Evolutionary conservation across 2,329 filamentous ascomycete species (phyloP).

Genomic region (Sporothrix brasiliensis): DNA sequence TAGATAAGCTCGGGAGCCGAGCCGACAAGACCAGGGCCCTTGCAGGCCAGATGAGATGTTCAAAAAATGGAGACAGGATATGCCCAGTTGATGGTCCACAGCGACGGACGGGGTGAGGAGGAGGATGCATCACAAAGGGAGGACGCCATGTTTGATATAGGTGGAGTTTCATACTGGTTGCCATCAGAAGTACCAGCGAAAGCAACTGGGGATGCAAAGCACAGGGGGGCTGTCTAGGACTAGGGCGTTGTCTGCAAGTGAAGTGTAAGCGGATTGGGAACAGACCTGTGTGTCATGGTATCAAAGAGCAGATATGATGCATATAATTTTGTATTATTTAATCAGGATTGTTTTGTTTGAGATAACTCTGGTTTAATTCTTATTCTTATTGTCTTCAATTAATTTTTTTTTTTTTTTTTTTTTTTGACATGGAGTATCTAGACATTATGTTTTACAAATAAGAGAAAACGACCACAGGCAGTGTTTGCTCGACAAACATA

Average conservation of each 20-base stretch:
- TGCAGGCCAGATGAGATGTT: background rate
- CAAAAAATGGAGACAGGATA: background rate
- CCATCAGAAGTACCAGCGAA: slow-evolving; percentile 2
- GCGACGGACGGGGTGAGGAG: background rate
- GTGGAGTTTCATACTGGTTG: background rate
- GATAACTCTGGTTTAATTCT: background rate
- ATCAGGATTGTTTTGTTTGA: background rate
- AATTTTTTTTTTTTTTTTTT: background rate
- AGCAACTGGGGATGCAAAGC: background rate
- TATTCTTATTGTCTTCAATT: background rate
- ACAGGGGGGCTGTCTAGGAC: background rate
- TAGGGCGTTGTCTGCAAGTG: background rate
- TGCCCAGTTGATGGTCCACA: background rate
- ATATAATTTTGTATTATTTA: background rate
- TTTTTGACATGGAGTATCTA: too few relatives aligned
- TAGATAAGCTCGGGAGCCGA: slow-evolving; percentile 24
- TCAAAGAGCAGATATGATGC: background rate
- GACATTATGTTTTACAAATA: background rate
- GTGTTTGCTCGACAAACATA: too few relatives aligned
- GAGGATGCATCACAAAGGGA: background rate
- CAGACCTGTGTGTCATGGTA: background rate
- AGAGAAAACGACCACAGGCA: background rate
- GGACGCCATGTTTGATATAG: background rate
- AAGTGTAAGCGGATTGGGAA: background rate
- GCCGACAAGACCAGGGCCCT: background rate